A percentile compares a stretch with the other conserved stretches of the same genome.
phyloP scores from a whole-genome alignment of 768 basidiomycete species.

The Boletus barrowsii region DNA sequence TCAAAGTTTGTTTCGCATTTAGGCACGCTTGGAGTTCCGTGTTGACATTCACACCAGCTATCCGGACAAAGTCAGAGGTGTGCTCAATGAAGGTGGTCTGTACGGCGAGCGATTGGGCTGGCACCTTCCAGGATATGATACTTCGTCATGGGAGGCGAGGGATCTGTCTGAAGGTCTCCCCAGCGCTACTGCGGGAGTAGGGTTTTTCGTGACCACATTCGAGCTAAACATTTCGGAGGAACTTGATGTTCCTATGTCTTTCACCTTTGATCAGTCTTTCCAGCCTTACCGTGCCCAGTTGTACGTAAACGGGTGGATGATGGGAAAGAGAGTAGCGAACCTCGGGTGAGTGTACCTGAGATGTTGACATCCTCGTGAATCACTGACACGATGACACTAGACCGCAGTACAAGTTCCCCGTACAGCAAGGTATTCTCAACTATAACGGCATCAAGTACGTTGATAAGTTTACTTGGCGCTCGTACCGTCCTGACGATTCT shows the following conservation, averaged over 20 bases:
- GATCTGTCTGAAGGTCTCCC: conserved; percentile 61
- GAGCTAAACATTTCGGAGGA: conserved; percentile 54
- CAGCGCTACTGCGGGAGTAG: conserved; percentile 58
- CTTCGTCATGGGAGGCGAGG: conserved; percentile 55
- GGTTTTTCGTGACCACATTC: conserved; percentile 80
- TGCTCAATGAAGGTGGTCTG: conserved; percentile 71
- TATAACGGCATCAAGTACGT: conserved; percentile 67
- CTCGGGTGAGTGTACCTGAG: conserved; percentile 48
- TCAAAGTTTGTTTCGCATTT: conserved; percentile 41
- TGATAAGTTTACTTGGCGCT: not conserved
- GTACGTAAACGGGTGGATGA: conserved; percentile 89
- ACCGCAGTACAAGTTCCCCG: conserved; percentile 79
- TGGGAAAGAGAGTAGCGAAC: conserved; percentile 75
- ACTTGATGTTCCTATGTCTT: conserved; percentile 68
- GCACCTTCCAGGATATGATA: conserved; percentile 73
- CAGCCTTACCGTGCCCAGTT: conserved; percentile 71
- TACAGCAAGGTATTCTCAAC: conserved; percentile 76
- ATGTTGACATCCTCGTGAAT: not conserved
- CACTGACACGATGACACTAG: conserved; percentile 32
- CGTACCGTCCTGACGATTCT: conserved; percentile 1
- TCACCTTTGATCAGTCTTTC: conserved; percentile 61
- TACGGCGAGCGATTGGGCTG: conserved; percentile 70
- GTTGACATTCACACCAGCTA: conserved; percentile 43
- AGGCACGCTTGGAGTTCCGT: not conserved
- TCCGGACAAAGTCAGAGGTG: conserved; percentile 67